Base-by-base conservation (phyloP, 2,329 filamentous ascomycete genomes). In the Akanthomyces dipterigenus region DNA sequence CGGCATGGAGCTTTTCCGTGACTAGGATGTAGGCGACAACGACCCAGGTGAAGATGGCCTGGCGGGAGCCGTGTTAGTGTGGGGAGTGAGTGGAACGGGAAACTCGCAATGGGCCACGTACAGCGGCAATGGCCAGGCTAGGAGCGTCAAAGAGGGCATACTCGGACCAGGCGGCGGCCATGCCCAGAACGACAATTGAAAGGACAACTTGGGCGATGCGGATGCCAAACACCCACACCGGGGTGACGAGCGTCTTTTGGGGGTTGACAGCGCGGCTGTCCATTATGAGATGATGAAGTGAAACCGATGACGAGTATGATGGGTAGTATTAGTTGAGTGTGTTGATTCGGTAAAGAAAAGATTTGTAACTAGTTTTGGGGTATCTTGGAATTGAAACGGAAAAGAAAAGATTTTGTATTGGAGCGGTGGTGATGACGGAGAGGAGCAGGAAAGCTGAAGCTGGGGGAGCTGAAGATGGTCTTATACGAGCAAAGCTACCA, bases 31-130 rank as follows among this genome's bases (percentile, higher is more conserved):
- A 82, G 12, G 68, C 65, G 36, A 79, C 68, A 46, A 75, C 68
- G 36, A 80, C 55, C 77, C 78, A 80, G 26, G 78, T 80, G 64
- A 81, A 71, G 63, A 82, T 57, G 18, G 72, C 68, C 79, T 81
- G 40, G 43, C 43, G 3, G 34, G 40, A n/a, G n/a, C n/a, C 56
- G 26, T 50, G 57, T 63, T 58, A 63, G 66, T 65, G 9, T 56
- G 8, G 14, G 2, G 22, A 51, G 3, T 16, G 34, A 38, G 36
- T n/a, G 14, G 36, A 16, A 16, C 12, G 34, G 36, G 16, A 38
- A 42, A 46, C n/a, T n/a, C n/a, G n/a, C n/a, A n/a, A n/a, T n/a
- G n/a, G n/a, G 45, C 6, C 22, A 60, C 64, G 4, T 67, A 69
- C 69, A 26, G 66, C 55, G 2, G 66, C 78, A 55, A 73, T 72